Base-by-base conservation (phyloP, 345 rosid species). In the Populus nigra region DNA sequence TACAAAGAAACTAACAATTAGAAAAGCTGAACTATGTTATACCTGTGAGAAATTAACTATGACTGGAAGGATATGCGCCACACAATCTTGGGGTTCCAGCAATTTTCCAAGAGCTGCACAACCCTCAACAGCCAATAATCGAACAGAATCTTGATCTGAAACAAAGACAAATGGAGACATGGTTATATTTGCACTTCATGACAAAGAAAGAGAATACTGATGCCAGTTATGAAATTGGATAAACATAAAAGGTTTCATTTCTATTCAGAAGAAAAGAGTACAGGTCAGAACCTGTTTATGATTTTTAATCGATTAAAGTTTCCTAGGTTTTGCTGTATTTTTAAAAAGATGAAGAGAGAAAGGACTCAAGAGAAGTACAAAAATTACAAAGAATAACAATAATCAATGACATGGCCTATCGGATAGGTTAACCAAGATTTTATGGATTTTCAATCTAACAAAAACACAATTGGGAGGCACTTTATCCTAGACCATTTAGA, bases 21-120 rank as follows among this genome's bases (percentile, higher is more conserved):
- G 11, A 76, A 50, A 57, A 55, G 27, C 35, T 31, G 29, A 39
- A 65, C 73, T 55, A 9, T 7, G 45, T 43, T 61, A 53, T 88
- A 91, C 99, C 96, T 93, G 99, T 13, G 99, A 95, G 87, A 95
- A 95, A 84, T 83, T 95, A 69, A 91, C 99, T 73, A 95, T 91
- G 71, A 93, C 97, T 9, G 99, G 97, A 49, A 95, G 97, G 83
- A 93, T 87, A 85, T 92, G 96, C 43, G 91, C 84, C 13, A 93
- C 89, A 77, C 99, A 95, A 83, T 95, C 99, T 80, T 90, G 98
- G 61, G 98, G 89, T 69, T 93, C 96, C 92, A 95, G 88, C 89
- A 95, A 82, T 82, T 95, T 95, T 67, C 99, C 99, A 75, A 95
- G 94, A 22, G 98, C 93, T 78, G 97, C 98, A 87, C 99, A 91